These are phyloP conservation scores for Narthecium ossifragum DNA, from an alignment of 106 monocot species.

Conservation along the genomic window DNA sequence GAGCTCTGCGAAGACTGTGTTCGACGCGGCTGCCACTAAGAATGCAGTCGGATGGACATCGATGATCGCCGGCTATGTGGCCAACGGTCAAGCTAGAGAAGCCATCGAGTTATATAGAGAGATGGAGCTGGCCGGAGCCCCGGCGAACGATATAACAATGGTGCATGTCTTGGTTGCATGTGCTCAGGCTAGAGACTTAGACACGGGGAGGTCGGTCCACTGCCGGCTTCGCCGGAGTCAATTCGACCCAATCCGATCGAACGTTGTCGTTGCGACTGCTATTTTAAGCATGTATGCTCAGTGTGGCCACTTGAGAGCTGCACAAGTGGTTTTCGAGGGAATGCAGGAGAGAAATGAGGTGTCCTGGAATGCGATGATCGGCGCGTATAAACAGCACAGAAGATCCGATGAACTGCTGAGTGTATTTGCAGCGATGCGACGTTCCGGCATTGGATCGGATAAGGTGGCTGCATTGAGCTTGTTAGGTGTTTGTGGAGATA, in stretches of 20 bases:
- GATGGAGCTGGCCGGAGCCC: conserved; percentile 15
- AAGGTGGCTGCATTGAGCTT: conserved; percentile 28
- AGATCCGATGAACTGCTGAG: conserved; percentile 3
- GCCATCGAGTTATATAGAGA: conserved; percentile 19
- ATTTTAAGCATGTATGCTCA: conserved; percentile 34
- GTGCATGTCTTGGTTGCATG: conserved; percentile 32
- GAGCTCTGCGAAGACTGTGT: conserved; percentile 7
- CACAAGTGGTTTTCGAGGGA: conserved; percentile 25
- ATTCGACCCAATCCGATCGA: background rate
- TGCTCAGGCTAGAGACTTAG: conserved; percentile 20
- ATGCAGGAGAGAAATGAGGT: conserved; percentile 21
- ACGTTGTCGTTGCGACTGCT: conserved; percentile 23
- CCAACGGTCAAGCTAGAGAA: conserved; percentile 1
- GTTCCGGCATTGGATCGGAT: conserved; percentile 11
- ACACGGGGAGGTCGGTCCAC: conserved; percentile 20
- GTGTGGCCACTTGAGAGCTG: conserved; percentile 25
- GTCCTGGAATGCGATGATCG: conserved; percentile 46
- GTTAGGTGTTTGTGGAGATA: conserved; percentile 20
- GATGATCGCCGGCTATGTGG: conserved; percentile 28
- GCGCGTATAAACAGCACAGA: conserved; percentile 18
- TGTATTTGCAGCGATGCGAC: conserved; percentile 15
- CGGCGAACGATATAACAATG: conserved; percentile 39
- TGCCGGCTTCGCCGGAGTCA: background rate
- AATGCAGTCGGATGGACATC: conserved; percentile 41
- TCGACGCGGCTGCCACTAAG: conserved; percentile 4